Conservation (phyloP, 768 basidiomycete genomes). For the Candolleomyces aberdarensis region DNA sequence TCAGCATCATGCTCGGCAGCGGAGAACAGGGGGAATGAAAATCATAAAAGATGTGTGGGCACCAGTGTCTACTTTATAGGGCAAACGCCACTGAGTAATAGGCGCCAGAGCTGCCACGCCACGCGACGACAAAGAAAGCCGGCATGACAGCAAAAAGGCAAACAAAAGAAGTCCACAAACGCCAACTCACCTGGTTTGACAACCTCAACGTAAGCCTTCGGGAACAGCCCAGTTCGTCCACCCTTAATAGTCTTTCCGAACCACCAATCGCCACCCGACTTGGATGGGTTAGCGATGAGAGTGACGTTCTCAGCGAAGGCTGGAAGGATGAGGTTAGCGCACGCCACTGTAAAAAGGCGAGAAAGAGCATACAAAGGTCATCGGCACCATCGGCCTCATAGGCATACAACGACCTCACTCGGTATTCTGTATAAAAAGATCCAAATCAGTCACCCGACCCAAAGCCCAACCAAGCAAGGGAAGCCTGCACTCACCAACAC, state of each 20-base stretch:
- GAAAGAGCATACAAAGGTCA: conserved; percentile 68
- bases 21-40: background rate
- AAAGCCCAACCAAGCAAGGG: conserved; percentile 43
- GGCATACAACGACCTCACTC: conserved; percentile 76
- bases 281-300: conserved; percentile 81
- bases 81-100: too few relatives aligned
- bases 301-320: conserved; percentile 81
- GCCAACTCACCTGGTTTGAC: conserved; percentile 58
- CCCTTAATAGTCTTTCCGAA: conserved; percentile 68
- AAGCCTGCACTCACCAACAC: conserved; percentile 64
- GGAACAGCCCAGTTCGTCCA: conserved; percentile 83
- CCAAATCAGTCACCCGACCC: conserved; percentile 1
- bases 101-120: too few relatives aligned
- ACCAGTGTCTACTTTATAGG: too few relatives aligned
- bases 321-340: conserved; percentile 25
- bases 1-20: background rate
- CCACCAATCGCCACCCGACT: conserved; percentile 90
- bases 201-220: conserved; percentile 80
- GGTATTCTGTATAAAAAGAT: conserved; percentile 53
- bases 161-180: background rate
- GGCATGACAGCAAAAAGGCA: background rate
- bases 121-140: too few relatives aligned
- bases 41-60: background rate
- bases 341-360: background rate
- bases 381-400: conserved; percentile 86